Base-by-base conservation (phyloP, 1,284 basidiomycete genomes). In the Marasmius fiardii region DNA sequence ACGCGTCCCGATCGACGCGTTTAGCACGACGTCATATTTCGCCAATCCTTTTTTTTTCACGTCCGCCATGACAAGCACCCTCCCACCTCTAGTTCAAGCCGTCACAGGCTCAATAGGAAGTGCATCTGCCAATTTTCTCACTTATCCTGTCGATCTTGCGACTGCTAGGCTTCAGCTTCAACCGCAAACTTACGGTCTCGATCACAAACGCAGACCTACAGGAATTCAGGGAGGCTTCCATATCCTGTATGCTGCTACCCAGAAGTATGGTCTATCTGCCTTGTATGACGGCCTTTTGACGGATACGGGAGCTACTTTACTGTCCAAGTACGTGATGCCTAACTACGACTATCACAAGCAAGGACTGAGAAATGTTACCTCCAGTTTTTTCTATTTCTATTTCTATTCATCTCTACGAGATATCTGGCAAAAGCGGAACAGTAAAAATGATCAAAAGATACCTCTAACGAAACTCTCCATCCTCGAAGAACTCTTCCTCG, bases 71-170 rank as follows among this genome's bases (percentile, higher is more conserved):
- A 81, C 82, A 23, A 81, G 78, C 39, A 77, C 78, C 0, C 71
- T 83, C 16, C 80, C 81, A 3, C 82, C 82, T 6, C 70, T 83
- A 14, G 71, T 81, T 0, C 81, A 83, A 64, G 81, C 82, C 0
- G 72, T 78, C 58, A 80, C 81, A 21, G 82, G 81, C 4, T 76
- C 80, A 0, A 67, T 82, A 43, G 81, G 80, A 11, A 80, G 79
- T 58, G 79, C 79, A 0, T 68, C 75, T 12, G 80, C 82, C 0
- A 82, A 81, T 61, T 64, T 76, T 0, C 62, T 81, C 12, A 74
- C 75, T 0, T 84, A 83, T 59, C 81, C 81, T 3, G 72, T 84
- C 2, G 80, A 83, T 61, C 70, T 83, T 8, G 71, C 80, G 4
- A 77, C 77, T 3, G 81, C 81, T 2, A 71, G 77, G 23, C 60